phyloP scores from a whole-genome alignment of 2,329 filamentous ascomycete species.

The Exserohilum rostratum region DNA sequence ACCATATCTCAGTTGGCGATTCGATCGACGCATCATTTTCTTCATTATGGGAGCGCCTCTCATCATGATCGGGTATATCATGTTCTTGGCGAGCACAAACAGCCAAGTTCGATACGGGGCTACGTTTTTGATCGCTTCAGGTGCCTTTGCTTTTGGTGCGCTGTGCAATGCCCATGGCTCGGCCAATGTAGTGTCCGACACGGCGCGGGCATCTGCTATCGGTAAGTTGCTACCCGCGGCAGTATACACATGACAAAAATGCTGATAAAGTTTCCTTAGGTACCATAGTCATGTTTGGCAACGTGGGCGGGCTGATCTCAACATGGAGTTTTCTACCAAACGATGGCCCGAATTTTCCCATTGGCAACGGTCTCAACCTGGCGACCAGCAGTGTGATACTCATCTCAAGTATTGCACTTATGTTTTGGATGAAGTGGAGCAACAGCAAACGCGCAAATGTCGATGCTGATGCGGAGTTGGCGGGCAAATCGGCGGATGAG shows the following conservation, averaged over 20 bases:
- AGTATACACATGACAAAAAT: not conserved
- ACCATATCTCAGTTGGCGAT: constrained; percentile 66
- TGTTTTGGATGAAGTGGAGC: constrained; percentile 67
- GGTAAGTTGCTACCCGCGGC: constrained; percentile 33
- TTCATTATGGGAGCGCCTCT: constrained; percentile 66
- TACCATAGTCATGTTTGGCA: constrained; percentile 73
- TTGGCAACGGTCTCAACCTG: constrained; percentile 74
- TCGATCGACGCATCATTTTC: constrained; percentile 66
- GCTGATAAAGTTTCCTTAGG: constrained; percentile 27
- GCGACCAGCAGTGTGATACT: constrained; percentile 65
- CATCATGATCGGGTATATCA: constrained; percentile 70
- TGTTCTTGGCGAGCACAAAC: constrained; percentile 66
- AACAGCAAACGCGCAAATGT: constrained; percentile 64
- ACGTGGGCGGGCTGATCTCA: constrained; percentile 70
- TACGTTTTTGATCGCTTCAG: constrained; percentile 70
- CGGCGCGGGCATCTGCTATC: constrained; percentile 69
- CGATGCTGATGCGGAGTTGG: constrained; percentile 62
- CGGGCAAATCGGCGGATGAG: constrained; percentile 51
- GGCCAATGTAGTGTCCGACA: constrained; percentile 74
- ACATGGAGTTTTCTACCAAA: constrained; percentile 69
- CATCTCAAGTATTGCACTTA: constrained; percentile 56
- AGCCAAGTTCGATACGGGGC: constrained; percentile 68
- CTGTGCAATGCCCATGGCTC: constrained; percentile 71
- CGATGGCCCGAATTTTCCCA: constrained; percentile 70
- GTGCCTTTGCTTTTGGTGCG: constrained; percentile 67